Evolutionary conservation across 78 protist genomes (phyloP), one percentile per base, ranked within the genome.

Genomic region (Andalucia godoyi): DNA sequence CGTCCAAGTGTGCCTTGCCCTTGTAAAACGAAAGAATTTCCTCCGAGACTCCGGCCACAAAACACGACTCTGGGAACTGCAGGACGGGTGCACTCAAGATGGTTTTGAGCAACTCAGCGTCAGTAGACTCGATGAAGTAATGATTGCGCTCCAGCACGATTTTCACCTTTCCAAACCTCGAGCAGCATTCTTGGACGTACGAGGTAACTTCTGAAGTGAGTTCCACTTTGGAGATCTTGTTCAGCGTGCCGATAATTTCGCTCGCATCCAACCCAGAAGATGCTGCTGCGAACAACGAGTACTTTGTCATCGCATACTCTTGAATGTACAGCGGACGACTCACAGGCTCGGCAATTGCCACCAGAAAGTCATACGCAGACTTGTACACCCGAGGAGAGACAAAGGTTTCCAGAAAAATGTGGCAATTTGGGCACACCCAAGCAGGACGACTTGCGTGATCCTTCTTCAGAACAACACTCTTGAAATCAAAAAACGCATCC

Each of bases 291-390:
- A 70, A 86, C 32, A 95, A 81, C 34, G 99, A 95, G 66, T 71
- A 79, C n/a, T 77, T 64, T 25, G 93, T 93, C 43, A 95, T 50
- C 38, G 69, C 59, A 70, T 87, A 94, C 72, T 92, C 97, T 46
- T 94, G 97, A 8, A 92, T 59, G 12, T 64, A 23, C 34, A 50
- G 59, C 25, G 94, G 87, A n/a, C 94, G 68, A 60, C 86, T 76
- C 21, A 80, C 87, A 36, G 95, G 98, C 73, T 91, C 95, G 9
- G 97, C 77, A 38, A 95, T 87, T 33, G 99, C 89, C 15, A 95
- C 79, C n/a, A 95, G 77, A 39, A 95, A 93, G 25, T 93, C 99
- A 17, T 53, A 65, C 4, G 98, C 98, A 39, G 68, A 53, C 62
- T 58, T 38, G 69, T 92, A 95, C 23, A 80, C 34, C n/a, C n/a